Base-by-base conservation (phyloP, 345 rosid genomes). In the Populus pruinosa region DNA sequence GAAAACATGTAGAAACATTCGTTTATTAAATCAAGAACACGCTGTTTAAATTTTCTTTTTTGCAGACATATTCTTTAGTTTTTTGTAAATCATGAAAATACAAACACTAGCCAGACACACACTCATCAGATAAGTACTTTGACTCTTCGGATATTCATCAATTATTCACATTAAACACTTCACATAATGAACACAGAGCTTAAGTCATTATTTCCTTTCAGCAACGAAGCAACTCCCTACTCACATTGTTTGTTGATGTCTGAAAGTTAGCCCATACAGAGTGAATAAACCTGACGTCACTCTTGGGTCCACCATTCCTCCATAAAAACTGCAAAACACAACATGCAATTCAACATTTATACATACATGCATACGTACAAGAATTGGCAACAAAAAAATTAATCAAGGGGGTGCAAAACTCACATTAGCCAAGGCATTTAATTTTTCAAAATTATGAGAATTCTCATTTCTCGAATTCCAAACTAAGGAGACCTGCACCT, bases 231-330 rank as follows among this genome's bases (percentile, higher is more conserved):
- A 71, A 17, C 23, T 69, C 80, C 65, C 25, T 68, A 83, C 98
- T 90, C 81, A 93, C 99, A 84, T 95, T 93, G 81, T 85, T 95
- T 77, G 93, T 79, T 69, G 99, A 93, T 41, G 98, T 91, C 92
- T 95, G 99, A 83, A 95, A 95, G 86, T 95, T 95, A 71, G 92
- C 99, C 99, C 99, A 95, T 12, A 95, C 92, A 67, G 99, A 91
- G 86, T 93, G 99, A 79, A 93, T 82, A 27, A 91, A 69, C 71
- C 83, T 86, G 69, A 76, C 82, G 38, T 87, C 78, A 84, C 87
- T 84, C 81, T 88, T 88, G 63, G 89, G 86, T 31, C 98, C 99
- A 76, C 94, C 96, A 77, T 88, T 88, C 87, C 92, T 92, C 98
- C 96, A 92, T 65, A 95, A 76, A 79, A 89, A 95, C 99, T 95